Conservation (phyloP, 192 early-diverging fungal genomes). For the Helicostylum pulchrum region DNA sequence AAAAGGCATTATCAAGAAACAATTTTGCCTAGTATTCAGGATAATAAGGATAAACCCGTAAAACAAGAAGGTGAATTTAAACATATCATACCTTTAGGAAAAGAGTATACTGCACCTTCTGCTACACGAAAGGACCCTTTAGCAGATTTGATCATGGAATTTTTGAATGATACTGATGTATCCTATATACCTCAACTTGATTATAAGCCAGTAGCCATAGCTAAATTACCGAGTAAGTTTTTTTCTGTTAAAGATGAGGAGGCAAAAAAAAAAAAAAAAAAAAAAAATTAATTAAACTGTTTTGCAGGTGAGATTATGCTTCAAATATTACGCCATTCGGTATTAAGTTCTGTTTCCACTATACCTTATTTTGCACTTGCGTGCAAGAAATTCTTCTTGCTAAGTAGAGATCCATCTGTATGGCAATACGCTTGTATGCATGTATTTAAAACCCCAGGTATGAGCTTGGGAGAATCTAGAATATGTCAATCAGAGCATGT, state of each 20-base stretch:
- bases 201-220: constrained; percentile 32
- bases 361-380: constrained; percentile 31
- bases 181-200: constrained; percentile 25
- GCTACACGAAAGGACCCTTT: background rate
- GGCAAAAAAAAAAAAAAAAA: background rate
- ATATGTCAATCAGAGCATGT: constrained; percentile 18
- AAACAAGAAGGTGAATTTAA: background rate
- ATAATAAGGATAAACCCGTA: background rate
- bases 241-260: background rate
- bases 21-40: background rate
- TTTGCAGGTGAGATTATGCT: constrained; percentile 31
- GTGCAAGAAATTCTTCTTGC: constrained; percentile 38
- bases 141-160: background rate
- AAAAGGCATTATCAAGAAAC: constrained; percentile 20
- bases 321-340: constrained; percentile 23
- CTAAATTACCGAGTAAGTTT: constrained; percentile 36
- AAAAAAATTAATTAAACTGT: background rate
- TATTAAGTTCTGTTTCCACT: constrained; percentile 24
- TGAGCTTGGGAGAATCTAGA: constrained; percentile 12
- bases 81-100: constrained; percentile 11
- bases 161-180: background rate
- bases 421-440: constrained; percentile 38
- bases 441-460: constrained; percentile 22
- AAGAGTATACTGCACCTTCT: constrained; percentile 1
- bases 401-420: constrained; percentile 28